Evolutionary conservation across 2,329 filamentous ascomycete genomes (phyloP), one percentile per base, ranked within the genome.

Genomic region (Mycosphaerelloides madeirae): DNA sequence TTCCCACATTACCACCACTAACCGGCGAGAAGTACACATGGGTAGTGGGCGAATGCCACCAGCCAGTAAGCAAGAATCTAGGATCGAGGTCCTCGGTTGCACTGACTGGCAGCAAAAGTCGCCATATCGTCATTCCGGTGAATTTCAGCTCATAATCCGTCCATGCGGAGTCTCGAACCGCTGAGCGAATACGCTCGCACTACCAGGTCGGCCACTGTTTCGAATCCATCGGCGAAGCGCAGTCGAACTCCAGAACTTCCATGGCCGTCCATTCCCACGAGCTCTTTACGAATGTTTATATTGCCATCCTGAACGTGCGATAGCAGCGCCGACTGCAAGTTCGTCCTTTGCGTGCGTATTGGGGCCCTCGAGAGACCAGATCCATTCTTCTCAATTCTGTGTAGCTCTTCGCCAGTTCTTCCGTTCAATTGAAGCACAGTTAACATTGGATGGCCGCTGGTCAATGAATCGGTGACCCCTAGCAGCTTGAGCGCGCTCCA

Each of bases 101-200:
- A 6, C 36, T 16, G 35, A 59, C 62, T 1, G 69, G 67, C 3
- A 75, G 57, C 6, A 75, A 52, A 0, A 67, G 61, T 3, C 73
- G 68, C 66, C 69, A 76, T 35, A 74, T 74, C 1, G 68, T 74
- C 1, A 68, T 74, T 1, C 73, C 73, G 25, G 63, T 76, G 50
- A 76, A 76, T 32, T 65, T 63, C 40, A 76, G 69, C 12, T 57
- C 57, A 50, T 75, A 70, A 0, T 65, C 61, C 0, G 68, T 68
- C 31, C 71, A 72, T 0, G 68, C 59, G n/a, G 62, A 56, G 6
- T 68, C 63, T 29, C 71, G 60, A 1, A 74, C 67, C 14, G 74
- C 69, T 3, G 73, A 76, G 44, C 73, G 68, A 40, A 77, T 77
- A 2, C 76, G 72, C 75, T 0, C 74, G 76, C 2, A 79, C 34